Evolutionary conservation across 2,329 filamentous ascomycete genomes (phyloP).

Genomic region (Colletotrichum orbiculare): DNA sequence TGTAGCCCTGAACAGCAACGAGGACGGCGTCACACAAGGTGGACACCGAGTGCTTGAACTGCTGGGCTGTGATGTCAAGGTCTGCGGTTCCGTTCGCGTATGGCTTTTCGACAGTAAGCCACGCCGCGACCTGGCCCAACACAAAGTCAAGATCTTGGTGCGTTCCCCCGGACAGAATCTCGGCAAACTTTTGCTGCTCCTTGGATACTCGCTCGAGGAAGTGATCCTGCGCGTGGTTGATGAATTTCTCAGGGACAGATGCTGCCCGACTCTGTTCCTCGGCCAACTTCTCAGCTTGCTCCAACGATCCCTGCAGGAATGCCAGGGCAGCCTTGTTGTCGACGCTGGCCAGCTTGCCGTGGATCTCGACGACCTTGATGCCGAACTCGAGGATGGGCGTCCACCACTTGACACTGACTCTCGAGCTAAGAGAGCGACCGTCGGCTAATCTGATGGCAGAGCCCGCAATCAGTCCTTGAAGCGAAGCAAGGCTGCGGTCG

Average conservation of each 20-base stretch:
- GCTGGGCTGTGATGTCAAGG: constrained; percentile 42
- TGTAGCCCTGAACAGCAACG: constrained; percentile 80
- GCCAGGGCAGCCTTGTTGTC: constrained; percentile 58
- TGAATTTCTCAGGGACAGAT: constrained; percentile 63
- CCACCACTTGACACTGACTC: constrained; percentile 66
- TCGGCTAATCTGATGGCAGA: constrained; percentile 12
- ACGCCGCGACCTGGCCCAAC: constrained; percentile 73
- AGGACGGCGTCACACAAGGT: constrained; percentile 79
- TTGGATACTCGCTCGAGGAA: constrained; percentile 41
- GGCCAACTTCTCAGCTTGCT: constrained; percentile 57
- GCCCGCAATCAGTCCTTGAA: constrained; percentile 37
- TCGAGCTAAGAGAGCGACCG: constrained; percentile 41
- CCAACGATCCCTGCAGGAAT: constrained; percentile 62
- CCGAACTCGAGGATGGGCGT: constrained; percentile 74
- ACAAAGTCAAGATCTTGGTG: constrained; percentile 73
- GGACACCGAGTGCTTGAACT: constrained; percentile 69
- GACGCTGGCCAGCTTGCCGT: constrained; percentile 70
- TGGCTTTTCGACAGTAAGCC: constrained; percentile 50
- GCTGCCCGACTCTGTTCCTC: constrained; percentile 55
- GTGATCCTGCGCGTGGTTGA: constrained; percentile 55
- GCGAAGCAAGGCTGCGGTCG: constrained; percentile 26
- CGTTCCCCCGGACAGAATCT: neutral
- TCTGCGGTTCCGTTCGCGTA: neutral
- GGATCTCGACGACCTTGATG: constrained; percentile 70
- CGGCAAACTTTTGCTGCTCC: neutral